A percentile compares a stretch with the other conserved stretches of the same genome.
These are phyloP conservation scores for Podospora conica DNA, from an alignment of 495 filamentous ascomycete species.

Conservation along the genomic window DNA sequence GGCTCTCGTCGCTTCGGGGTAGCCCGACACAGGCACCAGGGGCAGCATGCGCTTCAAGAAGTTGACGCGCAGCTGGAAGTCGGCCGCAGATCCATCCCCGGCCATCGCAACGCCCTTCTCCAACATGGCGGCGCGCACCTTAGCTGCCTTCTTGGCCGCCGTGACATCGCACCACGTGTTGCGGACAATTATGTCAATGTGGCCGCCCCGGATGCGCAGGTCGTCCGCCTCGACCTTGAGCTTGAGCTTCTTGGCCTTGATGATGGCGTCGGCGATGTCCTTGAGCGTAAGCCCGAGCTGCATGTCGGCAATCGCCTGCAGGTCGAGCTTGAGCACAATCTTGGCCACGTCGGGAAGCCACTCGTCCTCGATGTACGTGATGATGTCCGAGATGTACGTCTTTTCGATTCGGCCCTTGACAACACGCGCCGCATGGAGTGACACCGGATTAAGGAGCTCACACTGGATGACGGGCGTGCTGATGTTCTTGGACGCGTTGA, in stretches of 20 bases:
- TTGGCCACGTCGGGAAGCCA: conserved; percentile 71
- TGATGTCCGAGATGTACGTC: conserved; percentile 67
- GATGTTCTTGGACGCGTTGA: conserved; percentile 90
- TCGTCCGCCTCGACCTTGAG: conserved; percentile 47
- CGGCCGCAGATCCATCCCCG: conserved; percentile 46
- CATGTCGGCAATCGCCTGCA: conserved; percentile 65
- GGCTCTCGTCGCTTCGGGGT: conserved; percentile 76
- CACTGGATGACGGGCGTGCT: conserved; percentile 92
- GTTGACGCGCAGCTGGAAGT: conserved; percentile 76
- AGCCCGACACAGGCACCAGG: conserved; percentile 73
- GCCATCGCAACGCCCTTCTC: conserved; percentile 24
- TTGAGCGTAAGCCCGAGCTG: conserved; percentile 64
- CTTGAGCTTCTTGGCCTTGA: conserved; percentile 73
- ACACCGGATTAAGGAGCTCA: conserved; percentile 65
- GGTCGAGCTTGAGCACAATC: conserved; percentile 70
- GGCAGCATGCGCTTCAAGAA: conserved; percentile 77
- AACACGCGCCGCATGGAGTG: conserved; percentile 72
- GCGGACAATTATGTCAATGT: conserved; percentile 52
- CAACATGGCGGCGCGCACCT: conserved; percentile 42
- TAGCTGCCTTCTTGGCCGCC: conserved; percentile 41
- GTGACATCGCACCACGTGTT: conserved; percentile 42
- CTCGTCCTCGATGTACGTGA: conserved; percentile 71
- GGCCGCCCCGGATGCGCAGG: conserved; percentile 27
- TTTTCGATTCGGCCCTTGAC: conserved; percentile 92
- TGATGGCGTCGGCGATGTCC: conserved; percentile 68